These are phyloP conservation scores for Nemania bipapillata DNA, from an alignment of 2,329 filamentous ascomycete genomes.

Conservation along the genomic window DNA sequence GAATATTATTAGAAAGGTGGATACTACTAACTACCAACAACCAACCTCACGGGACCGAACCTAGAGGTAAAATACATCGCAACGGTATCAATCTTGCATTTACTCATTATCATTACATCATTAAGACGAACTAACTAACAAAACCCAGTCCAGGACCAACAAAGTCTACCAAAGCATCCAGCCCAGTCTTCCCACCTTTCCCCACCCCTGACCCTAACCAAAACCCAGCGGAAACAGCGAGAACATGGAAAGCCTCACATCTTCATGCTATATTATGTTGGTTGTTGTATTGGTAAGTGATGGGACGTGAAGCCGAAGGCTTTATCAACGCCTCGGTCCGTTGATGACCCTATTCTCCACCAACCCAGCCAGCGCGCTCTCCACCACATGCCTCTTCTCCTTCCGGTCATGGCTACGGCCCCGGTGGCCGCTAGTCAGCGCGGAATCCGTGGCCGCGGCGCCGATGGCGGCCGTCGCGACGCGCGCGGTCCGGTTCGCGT, in stretches of 20 bases:
- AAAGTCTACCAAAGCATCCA: too few relatives aligned
- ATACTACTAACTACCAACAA: too few relatives aligned
- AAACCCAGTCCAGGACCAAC: too few relatives aligned
- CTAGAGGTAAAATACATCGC: too few relatives aligned
- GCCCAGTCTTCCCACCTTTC: too few relatives aligned
- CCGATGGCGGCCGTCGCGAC: constrained; percentile 47
- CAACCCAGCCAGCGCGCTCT: constrained; percentile 45
- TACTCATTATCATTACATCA: too few relatives aligned
- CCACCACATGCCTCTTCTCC: constrained; percentile 40
- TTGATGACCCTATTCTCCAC: constrained; percentile 46
- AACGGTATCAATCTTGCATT: too few relatives aligned
- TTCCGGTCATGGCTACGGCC: constrained; percentile 21
- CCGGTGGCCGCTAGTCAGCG: constrained; percentile 39
- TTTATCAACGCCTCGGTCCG: constrained; percentile 31
- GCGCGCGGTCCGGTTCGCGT: constrained; percentile 35
- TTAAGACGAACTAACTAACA: too few relatives aligned
- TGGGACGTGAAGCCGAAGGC: neutral
- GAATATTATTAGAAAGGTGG: too few relatives aligned
- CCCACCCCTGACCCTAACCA: too few relatives aligned
- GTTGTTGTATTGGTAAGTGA: neutral
- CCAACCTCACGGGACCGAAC: too few relatives aligned
- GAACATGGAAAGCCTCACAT: neutral
- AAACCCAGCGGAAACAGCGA: too few relatives aligned
- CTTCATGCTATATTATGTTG: neutral
- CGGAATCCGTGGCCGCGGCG: constrained; percentile 44